Percentiles rank a stretch among this genome's conserved stretches.
phyloP scores from a whole-genome alignment of 2,329 filamentous ascomycete genomes.

The Ophioceras dolichostomum region DNA sequence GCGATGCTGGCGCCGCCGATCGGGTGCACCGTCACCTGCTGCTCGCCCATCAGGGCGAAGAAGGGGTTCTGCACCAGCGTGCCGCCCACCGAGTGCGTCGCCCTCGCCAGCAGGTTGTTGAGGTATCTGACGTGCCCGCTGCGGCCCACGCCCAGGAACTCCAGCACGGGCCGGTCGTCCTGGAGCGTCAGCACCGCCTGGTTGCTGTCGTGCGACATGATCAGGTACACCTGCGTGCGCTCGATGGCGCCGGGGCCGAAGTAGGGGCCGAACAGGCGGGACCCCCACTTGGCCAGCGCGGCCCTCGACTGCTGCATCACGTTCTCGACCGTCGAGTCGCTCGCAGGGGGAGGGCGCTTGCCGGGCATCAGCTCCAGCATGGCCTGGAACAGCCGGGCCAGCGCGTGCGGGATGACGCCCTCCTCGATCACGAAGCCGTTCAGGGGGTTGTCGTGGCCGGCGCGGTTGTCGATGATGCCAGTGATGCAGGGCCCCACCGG shows the following conservation, averaged over 20 bases:
- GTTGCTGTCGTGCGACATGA: constrained; percentile 56
- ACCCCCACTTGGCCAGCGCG: constrained; percentile 34
- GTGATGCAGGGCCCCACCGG: constrained; percentile 52
- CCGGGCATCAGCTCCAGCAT: constrained; percentile 43
- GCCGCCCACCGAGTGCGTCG: constrained; percentile 45
- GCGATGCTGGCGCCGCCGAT: constrained; percentile 55
- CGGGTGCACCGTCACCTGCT: constrained; percentile 54
- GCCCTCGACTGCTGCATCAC: constrained; percentile 32
- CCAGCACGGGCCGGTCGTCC: constrained; percentile 45
- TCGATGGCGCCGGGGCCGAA: constrained; percentile 40
- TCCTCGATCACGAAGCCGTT: constrained; percentile 52
- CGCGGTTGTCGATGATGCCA: constrained; percentile 47
- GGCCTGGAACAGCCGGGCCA: constrained; percentile 41
- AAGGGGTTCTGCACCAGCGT: constrained; percentile 48
- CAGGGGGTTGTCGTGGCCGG: constrained; percentile 36
- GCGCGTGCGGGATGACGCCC: constrained; percentile 44
- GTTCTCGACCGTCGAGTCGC: constrained; percentile 23
- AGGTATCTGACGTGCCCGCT: constrained; percentile 41
- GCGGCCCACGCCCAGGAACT: constrained; percentile 46
- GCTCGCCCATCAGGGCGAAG: constrained; percentile 38
- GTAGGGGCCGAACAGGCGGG: constrained; percentile 47
- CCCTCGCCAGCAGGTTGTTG: constrained; percentile 36
- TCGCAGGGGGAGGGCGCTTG: constrained; percentile 24
- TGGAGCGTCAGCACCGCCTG: constrained; percentile 47
- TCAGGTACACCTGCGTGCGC: constrained; percentile 49